Evolutionary conservation across 805 yeast genomes (phyloP).

Genomic region (Hanseniaspora lachancei): DNA sequence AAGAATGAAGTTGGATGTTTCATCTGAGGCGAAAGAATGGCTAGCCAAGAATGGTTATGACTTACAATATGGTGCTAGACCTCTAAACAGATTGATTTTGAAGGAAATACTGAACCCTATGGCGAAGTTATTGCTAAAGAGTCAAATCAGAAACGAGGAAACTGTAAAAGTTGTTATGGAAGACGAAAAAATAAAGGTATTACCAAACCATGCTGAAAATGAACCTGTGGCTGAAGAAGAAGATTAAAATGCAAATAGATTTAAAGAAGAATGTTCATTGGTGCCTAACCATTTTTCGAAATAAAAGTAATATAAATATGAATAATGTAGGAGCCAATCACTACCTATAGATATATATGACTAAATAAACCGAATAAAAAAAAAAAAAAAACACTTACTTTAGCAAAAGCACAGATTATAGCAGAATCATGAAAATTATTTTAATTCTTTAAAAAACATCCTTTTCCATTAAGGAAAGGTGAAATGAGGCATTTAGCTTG

Average conservation of each 20-base stretch:
- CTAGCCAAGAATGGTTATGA: slow-evolving; percentile 81
- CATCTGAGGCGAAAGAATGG: slow-evolving; percentile 60
- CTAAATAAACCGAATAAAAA: background rate
- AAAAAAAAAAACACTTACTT: background rate
- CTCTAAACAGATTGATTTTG: slow-evolving; percentile 80
- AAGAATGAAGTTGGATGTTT: slow-evolving; percentile 49
- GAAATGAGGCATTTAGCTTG: slow-evolving; percentile 24
- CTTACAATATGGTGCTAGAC: slow-evolving; percentile 88
- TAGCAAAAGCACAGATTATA: background rate
- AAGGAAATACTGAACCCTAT: slow-evolving; percentile 75
- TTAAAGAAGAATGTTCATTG: too few species aligned
- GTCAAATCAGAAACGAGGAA: slow-evolving; percentile 53
- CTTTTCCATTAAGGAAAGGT: background rate
- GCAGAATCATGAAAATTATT: background rate
- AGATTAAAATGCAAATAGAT: background rate
- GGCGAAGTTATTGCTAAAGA: slow-evolving; percentile 67
- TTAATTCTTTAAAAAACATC: too few species aligned
- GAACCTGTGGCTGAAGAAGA: slow-evolving; percentile 18
- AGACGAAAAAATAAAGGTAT: slow-evolving; percentile 32
- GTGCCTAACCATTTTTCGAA: background rate
- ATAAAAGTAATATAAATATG: too few species aligned
- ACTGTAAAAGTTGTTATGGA: slow-evolving; percentile 39
- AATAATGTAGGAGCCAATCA: too few species aligned
- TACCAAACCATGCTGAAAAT: slow-evolving; percentile 34
- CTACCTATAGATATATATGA: background rate